Base-by-base conservation (phyloP, 2,329 filamentous ascomycete species). In the Septoria linicola region DNA sequence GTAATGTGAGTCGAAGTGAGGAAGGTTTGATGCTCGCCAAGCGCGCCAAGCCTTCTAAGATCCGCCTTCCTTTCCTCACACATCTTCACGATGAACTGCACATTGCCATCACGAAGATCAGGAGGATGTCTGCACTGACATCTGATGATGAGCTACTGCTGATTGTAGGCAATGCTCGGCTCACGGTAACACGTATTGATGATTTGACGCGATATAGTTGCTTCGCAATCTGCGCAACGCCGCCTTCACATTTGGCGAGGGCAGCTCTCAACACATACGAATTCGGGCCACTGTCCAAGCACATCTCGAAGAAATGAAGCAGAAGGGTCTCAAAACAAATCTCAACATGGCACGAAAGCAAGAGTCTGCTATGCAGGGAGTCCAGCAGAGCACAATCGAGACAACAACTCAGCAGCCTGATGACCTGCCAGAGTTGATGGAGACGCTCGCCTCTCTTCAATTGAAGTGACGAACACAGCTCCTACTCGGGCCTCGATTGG, bases 151-250 rank as follows among this genome's bases (percentile, higher is more conserved):
- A 67, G 34, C 57, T 65, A 6, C 59, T 58, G 19, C 40, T 59
- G 23, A 54, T 59, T n/a, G 56, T 59, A 53, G 14, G 55, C 41
- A 11, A 19, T 23, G 32, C 21, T 11, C 20, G 27, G 31, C 27
- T 19, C 25, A 10, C 11, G 21, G 16, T 16, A 19, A 19, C n/a
- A 21, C 27, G 5, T 31, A 8, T 25, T 39, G 7, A 14, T 21
- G 21, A 17, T 27, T 27, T 45, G 31, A 46, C 41, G 8, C 13
- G 13, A 21, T 27, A 19, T 34, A 71, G 68, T 63, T 71, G 14
- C 62, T 68, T 10, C 58, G 58, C 27, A 70, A 68, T 46, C 63
- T 71, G 10, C 62, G 63, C 34, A 71, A 70, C 47, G 65, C 68
- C 19, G 56, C 57, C 8, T 54, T 61, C n/a, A 69, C 66, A 4